phyloP scores from a whole-genome alignment of 345 rosid genomes.

The Raphanus raphanistrum region DNA sequence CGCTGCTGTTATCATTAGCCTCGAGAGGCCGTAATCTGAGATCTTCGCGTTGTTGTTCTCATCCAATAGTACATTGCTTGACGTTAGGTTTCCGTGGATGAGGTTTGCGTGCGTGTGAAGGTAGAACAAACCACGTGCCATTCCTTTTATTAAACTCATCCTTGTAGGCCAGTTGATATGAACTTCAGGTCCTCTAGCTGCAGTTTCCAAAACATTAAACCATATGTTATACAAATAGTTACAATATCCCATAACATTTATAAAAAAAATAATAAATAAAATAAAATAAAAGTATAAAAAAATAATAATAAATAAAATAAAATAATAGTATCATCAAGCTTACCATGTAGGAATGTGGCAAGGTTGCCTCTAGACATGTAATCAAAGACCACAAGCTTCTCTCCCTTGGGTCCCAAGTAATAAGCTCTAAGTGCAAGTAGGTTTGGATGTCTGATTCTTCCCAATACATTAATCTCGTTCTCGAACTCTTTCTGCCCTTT shows the following conservation, averaged over 20 bases:
- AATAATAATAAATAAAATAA: too few relatives aligned
- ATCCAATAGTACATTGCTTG: conserved; percentile 77
- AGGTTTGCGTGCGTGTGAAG: conserved; percentile 74
- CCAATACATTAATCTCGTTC: conserved; percentile 62
- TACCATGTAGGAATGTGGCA: conserved; percentile 86
- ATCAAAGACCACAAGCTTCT: conserved; percentile 93
- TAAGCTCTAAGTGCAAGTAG: conserved; percentile 84
- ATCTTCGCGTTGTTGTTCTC: conserved; percentile 55
- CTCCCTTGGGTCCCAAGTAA: conserved; percentile 94
- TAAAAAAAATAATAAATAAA: background rate
- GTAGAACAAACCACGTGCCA: conserved; percentile 63
- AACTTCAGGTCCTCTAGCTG: conserved; percentile 83
- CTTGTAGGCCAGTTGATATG: conserved; percentile 70
- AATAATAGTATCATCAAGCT: background rate
- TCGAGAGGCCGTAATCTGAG: conserved; percentile 72
- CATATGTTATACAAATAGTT: background rate
- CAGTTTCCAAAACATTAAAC: conserved; percentile 27
- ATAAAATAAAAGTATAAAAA: background rate
- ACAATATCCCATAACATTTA: background rate
- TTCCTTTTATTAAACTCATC: conserved; percentile 67
- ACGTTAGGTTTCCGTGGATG: conserved; percentile 79
- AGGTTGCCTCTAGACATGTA: conserved; percentile 92
- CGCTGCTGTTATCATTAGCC: conserved; percentile 76
- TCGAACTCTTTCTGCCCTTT: conserved; percentile 85
- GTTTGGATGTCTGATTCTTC: conserved; percentile 79